Percentiles rank a stretch among this genome's conserved stretches.
phyloP scores from a whole-genome alignment of 2,329 filamentous ascomycete species.

The Parastagonospora avenae region DNA sequence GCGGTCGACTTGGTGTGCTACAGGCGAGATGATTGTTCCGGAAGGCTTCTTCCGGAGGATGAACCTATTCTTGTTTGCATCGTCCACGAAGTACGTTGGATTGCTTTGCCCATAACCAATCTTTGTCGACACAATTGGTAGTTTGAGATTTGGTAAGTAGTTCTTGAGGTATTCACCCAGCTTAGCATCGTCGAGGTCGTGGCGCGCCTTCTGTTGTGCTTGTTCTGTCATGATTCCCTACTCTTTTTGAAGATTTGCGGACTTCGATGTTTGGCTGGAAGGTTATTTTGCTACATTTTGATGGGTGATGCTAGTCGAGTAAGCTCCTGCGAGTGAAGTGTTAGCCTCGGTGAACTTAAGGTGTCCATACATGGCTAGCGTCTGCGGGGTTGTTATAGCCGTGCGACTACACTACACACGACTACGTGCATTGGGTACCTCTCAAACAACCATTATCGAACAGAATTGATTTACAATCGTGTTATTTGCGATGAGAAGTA shows the following conservation, averaged over 20 bases:
- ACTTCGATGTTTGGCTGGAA: not conserved
- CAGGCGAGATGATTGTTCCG: slow-evolving; percentile 86
- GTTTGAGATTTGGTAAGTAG: slow-evolving; percentile 28
- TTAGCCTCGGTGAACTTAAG: too few species aligned
- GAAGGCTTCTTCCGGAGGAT: slow-evolving; percentile 97
- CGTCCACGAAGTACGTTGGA: slow-evolving; percentile 89
- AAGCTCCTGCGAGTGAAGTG: slow-evolving; percentile 2
- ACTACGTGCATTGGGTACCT: too few species aligned
- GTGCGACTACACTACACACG: too few species aligned
- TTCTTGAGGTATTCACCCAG: slow-evolving; percentile 36
- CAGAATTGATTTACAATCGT: too few species aligned
- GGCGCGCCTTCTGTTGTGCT: slow-evolving; percentile 22
- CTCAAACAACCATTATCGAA: too few species aligned
- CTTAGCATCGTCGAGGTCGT: slow-evolving; percentile 38
- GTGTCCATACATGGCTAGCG: too few species aligned
- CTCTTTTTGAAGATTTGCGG: not conserved
- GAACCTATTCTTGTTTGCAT: slow-evolving; percentile 66
- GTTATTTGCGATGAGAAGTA: too few species aligned
- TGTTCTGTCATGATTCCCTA: slow-evolving; percentile 11
- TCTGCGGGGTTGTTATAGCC: too few species aligned
- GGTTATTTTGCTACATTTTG: not conserved
- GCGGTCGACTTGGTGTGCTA: slow-evolving; percentile 93
- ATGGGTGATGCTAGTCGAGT: slow-evolving; percentile 5
- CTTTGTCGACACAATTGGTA: slow-evolving; percentile 55
- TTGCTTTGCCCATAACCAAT: slow-evolving; percentile 98